A percentile compares a stretch with the other conserved stretches of the same genome.
Evolutionary conservation across 768 basidiomycete species (phyloP).

Genomic region (Tulasnella sp.): DNA sequence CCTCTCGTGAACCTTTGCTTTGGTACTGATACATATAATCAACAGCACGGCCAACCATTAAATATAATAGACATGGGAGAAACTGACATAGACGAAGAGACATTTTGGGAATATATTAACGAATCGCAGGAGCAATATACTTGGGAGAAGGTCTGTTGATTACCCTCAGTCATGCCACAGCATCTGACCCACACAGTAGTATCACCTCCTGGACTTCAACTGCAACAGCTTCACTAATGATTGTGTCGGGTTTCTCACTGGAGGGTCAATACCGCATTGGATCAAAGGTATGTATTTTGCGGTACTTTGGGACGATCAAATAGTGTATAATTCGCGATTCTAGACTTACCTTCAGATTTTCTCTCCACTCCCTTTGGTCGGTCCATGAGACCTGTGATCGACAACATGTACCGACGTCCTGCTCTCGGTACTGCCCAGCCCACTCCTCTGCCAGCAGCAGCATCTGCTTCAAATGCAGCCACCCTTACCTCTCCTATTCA

Average conservation of each 20-base stretch:
- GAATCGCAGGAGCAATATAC: slow-evolving; percentile 73
- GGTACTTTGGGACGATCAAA: neutral
- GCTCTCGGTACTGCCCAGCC: slow-evolving; percentile 21
- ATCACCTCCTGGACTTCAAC: slow-evolving; percentile 85
- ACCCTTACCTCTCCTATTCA: slow-evolving; percentile 49
- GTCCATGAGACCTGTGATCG: slow-evolving; percentile 79
- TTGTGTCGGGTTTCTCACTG: slow-evolving; percentile 74
- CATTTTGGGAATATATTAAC: slow-evolving; percentile 70
- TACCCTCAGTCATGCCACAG: neutral
- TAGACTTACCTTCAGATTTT: slow-evolving; percentile 71
- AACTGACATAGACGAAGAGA: slow-evolving; percentile 69
- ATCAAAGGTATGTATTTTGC: slow-evolving; percentile 49
- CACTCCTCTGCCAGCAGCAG: slow-evolving; percentile 22
- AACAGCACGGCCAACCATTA: slow-evolving; percentile 61
- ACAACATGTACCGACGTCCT: slow-evolving; percentile 62
- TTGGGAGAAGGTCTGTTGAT: slow-evolving; percentile 59
- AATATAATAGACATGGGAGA: slow-evolving; percentile 63
- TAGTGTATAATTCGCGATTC: slow-evolving; percentile 1
- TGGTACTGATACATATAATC: no score
- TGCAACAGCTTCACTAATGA: slow-evolving; percentile 94
- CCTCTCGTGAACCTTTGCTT: neutral
- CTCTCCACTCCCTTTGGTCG: slow-evolving; percentile 81
- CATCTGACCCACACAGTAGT: slow-evolving; percentile 34
- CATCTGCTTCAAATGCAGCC: slow-evolving; percentile 18
- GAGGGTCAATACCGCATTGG: slow-evolving; percentile 63